A percentile compares a stretch with the other conserved stretches of the same genome.
Evolutionary conservation across 768 basidiomycete species (phyloP).

Genomic region (Tricholoma saponaceum): DNA sequence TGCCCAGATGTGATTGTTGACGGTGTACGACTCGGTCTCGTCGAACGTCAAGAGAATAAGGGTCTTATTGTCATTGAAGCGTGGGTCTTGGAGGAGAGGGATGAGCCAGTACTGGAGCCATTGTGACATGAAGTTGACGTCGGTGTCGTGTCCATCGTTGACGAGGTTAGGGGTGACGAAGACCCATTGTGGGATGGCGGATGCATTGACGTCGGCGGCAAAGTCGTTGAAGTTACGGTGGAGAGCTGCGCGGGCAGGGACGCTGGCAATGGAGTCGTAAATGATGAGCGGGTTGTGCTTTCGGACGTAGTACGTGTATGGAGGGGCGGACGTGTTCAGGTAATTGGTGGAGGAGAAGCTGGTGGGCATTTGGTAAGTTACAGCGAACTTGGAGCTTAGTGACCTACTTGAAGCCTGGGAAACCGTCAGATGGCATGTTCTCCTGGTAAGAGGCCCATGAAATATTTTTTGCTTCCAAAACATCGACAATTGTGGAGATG

Average conservation of each 20-base stretch:
- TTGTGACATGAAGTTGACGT: constrained; percentile 37
- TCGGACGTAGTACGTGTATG: background rate
- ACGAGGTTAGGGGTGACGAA: constrained; percentile 62
- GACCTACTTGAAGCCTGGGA: constrained; percentile 31
- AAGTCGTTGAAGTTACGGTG: constrained; percentile 64
- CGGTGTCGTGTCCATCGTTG: constrained; percentile 61
- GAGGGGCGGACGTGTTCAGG: background rate
- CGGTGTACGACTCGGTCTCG: constrained; percentile 38
- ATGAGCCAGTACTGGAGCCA: constrained; percentile 50
- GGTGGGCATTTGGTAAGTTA: background rate
- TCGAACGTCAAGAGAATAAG: constrained; percentile 63
- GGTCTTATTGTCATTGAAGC: constrained; percentile 52
- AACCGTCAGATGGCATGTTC: constrained; percentile 50
- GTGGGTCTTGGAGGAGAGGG: constrained; percentile 43
- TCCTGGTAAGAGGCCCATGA: constrained; percentile 64
- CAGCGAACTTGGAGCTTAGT: background rate
- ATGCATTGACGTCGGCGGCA: constrained; percentile 45
- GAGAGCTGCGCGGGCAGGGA: constrained; percentile 34
- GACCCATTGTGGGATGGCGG: constrained; percentile 52
- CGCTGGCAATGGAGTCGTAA: constrained; percentile 45
- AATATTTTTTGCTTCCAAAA: constrained; percentile 52
- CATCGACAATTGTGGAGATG: constrained; percentile 54
- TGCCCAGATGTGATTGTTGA: constrained; percentile 45
- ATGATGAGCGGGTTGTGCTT: constrained; percentile 39
- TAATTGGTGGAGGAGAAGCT: background rate